phyloP scores from a whole-genome alignment of 371 early-diverging fungal species.

The Rhizopus stolonifer region DNA sequence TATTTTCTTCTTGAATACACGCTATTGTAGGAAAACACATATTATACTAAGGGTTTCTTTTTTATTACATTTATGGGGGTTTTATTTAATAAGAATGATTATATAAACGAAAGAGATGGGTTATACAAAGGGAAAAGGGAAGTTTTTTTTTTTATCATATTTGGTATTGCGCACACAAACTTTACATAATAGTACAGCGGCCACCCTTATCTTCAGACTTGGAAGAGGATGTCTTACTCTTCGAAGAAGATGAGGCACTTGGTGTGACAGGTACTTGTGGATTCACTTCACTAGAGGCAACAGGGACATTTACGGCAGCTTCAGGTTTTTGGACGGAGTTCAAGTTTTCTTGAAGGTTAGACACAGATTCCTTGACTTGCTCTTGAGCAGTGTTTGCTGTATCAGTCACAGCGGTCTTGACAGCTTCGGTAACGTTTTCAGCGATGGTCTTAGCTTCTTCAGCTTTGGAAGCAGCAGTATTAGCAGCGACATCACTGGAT shows the following conservation, averaged over 20 bases:
- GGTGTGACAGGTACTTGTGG: slow-evolving; percentile 1
- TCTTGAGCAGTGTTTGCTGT: background rate
- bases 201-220: slow-evolving; percentile 16
- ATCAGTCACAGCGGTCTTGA: background rate
- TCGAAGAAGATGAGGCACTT: slow-evolving; percentile 1
- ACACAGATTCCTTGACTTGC: background rate
- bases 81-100: no score
- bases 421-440: background rate
- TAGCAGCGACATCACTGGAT: background rate
- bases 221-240: slow-evolving; percentile 8
- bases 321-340: slow-evolving; percentile 23
- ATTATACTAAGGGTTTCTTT: no score
- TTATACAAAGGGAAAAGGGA: no score
- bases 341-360: slow-evolving; percentile 11
- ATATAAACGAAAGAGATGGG: no score
- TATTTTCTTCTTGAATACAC: no score
- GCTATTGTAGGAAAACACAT: no score
- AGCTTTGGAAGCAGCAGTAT: slow-evolving; percentile 5
- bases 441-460: slow-evolving; percentile 7
- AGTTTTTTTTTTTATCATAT: no score
- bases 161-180: no score
- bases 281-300: background rate
- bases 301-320: slow-evolving; percentile 22
- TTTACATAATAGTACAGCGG: slow-evolving; percentile 31
- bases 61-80: no score